Percentiles rank a stretch among this genome's conserved stretches.
These are phyloP conservation scores for Coelastrella sp. DNA, from an alignment of 139 green algal genomes.

Conservation along the genomic window DNA sequence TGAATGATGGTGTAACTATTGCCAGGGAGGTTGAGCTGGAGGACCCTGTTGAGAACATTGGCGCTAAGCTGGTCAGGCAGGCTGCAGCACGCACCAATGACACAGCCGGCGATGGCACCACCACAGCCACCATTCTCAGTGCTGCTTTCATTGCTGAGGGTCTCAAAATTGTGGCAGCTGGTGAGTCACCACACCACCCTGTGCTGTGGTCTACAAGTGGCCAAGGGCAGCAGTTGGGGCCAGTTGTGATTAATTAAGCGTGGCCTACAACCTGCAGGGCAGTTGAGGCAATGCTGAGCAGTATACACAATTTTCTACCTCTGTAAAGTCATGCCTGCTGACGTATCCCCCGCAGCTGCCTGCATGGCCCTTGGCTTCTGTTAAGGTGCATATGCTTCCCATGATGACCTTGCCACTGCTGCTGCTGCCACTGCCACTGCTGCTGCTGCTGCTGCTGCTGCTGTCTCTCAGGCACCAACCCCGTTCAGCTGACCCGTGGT, in stretches of 20 bases:
- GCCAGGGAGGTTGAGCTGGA: constrained; percentile 97
- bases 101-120: constrained; percentile 98
- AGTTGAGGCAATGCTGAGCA: not conserved
- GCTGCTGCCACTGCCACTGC: not conserved
- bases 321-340: not conserved
- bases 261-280: not conserved
- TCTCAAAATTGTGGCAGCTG: constrained; percentile 95
- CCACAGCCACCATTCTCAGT: constrained; percentile 97
- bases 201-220: not conserved
- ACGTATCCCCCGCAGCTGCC: no score
- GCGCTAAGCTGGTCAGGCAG: constrained; percentile 97
- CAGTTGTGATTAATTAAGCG: not conserved
- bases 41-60: constrained; percentile 99
- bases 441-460: not conserved
- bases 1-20: constrained; percentile 99
- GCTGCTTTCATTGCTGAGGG: constrained; percentile 97
- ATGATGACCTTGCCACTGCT: not conserved
- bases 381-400: not conserved
- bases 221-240: not conserved
- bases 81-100: constrained; percentile 97
- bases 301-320: not conserved
- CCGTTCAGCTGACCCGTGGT: constrained; percentile 94
- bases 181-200: constrained; percentile 22
- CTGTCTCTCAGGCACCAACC: constrained; percentile 85
- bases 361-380: no score